phyloP scores from a whole-genome alignment of 257 asterid species.

The Solanum neorickii region DNA sequence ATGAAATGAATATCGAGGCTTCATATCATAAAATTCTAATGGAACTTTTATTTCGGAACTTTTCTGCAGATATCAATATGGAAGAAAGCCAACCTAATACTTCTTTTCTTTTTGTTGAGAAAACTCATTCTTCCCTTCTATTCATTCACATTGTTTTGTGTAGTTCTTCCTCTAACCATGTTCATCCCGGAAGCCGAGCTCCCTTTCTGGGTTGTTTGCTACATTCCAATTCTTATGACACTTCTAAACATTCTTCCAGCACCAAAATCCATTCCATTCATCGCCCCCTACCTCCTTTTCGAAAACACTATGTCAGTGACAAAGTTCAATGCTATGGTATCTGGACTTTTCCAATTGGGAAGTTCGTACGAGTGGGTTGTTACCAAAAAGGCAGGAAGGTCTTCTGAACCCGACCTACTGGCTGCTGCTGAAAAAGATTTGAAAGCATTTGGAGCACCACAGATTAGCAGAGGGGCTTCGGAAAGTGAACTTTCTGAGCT shows the following conservation, averaged over 20 bases:
- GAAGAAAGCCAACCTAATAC: constrained; percentile 60
- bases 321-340: constrained; percentile 62
- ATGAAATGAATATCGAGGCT: neutral
- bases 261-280: constrained; percentile 56
- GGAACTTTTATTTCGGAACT: neutral
- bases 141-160: constrained; percentile 60
- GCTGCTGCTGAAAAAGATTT: constrained; percentile 28
- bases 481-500: constrained; percentile 29
- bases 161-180: constrained; percentile 61
- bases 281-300: constrained; percentile 60
- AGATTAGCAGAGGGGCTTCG: constrained; percentile 22
- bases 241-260: constrained; percentile 42
- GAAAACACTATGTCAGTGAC: constrained; percentile 71
- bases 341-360: constrained; percentile 55
- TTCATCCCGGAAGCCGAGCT: constrained; percentile 55
- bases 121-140: constrained; percentile 70
- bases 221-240: constrained; percentile 49
- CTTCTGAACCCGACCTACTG: constrained; percentile 44
- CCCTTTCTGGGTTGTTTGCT: constrained; percentile 56
- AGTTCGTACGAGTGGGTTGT: constrained; percentile 70
- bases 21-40: neutral
- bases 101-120: constrained; percentile 54
- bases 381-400: constrained; percentile 55
- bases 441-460: constrained; percentile 11
- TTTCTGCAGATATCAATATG: constrained; percentile 42